Evolutionary conservation across 208 protist genomes (phyloP), one percentile per base, ranked within the genome.

Genomic region (Herpetomonas muscarum): DNA sequence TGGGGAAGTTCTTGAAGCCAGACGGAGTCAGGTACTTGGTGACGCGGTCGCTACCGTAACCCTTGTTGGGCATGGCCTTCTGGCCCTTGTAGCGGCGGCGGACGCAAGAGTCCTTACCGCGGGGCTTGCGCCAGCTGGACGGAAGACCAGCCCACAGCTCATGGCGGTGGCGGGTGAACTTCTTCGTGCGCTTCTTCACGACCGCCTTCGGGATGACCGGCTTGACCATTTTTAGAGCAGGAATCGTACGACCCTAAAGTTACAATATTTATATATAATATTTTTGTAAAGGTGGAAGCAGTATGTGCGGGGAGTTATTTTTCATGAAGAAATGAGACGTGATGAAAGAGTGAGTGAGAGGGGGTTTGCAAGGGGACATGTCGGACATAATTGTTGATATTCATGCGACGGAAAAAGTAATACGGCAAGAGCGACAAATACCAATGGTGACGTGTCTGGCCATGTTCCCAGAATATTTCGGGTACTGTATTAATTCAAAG

Each of bases 101-200:
- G 46, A 99, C 89, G 52, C 91, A 81, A 36, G 93, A 98, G 92
- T 99, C 98, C 85, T 99, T 98, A 98, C 98, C 98, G 51, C 96
- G 82, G 55, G 98, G 98, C 79, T 96, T 97, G 79, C 98, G 85
- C 98, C 98, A 99, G 70, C 87, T 96, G 58, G 82, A 75, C 67
- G 76, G 81, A 41, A 99, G 90, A 76, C 96, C 83, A 34, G 88
- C 89, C 82, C 96, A 98, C 44, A 79, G 58, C 76, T 99, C 97
- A 61, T 82, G 94, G 65, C 97, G 78, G 70, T 97, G 97, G 77
- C 98, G 90, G 44, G 81, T 96, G 88, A 99, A 99, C 81, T 90
- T 92, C 83, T 97, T 97, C 61, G 91, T 97, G 72, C 92, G 92
- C 97, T 99, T 99, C 91, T 99, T 98, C 63, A 99, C 90, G 56